These are phyloP conservation scores for Narthecium ossifragum DNA, from an alignment of 106 monocot species.

Conservation along the genomic window DNA sequence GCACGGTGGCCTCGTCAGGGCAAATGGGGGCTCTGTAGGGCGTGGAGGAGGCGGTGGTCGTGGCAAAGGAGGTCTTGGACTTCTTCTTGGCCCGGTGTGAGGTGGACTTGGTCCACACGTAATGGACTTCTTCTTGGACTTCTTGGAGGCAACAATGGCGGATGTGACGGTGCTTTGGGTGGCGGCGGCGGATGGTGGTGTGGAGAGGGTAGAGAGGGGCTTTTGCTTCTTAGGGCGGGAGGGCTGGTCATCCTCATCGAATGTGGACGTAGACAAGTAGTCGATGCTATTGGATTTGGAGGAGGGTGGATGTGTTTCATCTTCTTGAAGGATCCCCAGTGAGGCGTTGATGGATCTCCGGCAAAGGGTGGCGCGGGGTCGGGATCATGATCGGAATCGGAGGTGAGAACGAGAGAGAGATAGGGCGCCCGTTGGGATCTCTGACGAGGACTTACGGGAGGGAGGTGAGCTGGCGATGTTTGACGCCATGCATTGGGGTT, in stretches of 20 bases:
- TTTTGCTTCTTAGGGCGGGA: slow-evolving; percentile 29
- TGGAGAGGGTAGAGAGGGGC: slow-evolving; percentile 23
- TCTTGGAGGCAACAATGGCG: slow-evolving; percentile 22
- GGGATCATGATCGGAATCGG: too few relatives aligned
- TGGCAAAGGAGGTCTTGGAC: slow-evolving; percentile 18
- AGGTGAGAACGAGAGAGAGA: too few relatives aligned
- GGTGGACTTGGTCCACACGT: slow-evolving; percentile 81
- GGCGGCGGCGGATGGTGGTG: slow-evolving; percentile 3
- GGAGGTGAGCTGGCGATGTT: too few relatives aligned
- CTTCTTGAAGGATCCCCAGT: background rate
- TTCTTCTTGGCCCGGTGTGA: slow-evolving; percentile 94
- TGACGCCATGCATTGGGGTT: too few relatives aligned
- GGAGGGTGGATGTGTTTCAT: too few relatives aligned
- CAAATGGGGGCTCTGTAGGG: background rate
- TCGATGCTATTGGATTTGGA: background rate
- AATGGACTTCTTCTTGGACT: slow-evolving; percentile 69
- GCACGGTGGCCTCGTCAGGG: slow-evolving; percentile 39
- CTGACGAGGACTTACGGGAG: too few relatives aligned
- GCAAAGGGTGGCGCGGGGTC: too few relatives aligned
- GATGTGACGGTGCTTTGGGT: slow-evolving; percentile 2
- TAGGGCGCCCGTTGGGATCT: too few relatives aligned
- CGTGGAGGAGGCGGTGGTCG: slow-evolving; percentile 7
- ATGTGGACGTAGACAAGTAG: slow-evolving; percentile 3
- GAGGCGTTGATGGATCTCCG: background rate
- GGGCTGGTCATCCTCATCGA: slow-evolving; percentile 12